Percentiles rank a stretch among this genome's conserved stretches.
phyloP scores from a whole-genome alignment of 2,329 filamentous ascomycete genomes.

The Rachicladosporium sp. region DNA sequence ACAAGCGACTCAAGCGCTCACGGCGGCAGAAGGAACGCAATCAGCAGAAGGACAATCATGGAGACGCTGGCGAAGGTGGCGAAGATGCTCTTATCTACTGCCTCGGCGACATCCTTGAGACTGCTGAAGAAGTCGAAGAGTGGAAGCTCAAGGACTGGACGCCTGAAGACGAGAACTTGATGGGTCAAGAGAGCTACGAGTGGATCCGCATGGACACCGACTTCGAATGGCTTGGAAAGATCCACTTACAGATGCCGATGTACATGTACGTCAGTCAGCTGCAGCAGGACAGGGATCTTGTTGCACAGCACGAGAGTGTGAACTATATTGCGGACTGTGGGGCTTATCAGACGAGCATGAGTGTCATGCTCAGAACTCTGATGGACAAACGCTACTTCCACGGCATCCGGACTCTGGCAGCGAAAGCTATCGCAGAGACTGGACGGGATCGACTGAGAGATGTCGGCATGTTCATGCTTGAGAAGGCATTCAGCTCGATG shows the following conservation, averaged over 20 bases:
- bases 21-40: conserved; percentile 69
- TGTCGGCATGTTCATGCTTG: conserved; percentile 72
- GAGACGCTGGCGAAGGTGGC: conserved; percentile 30
- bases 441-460: conserved; percentile 47
- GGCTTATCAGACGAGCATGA: conserved; percentile 71
- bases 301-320: conserved; percentile 56
- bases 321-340: conserved; percentile 25
- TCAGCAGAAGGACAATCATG: conserved; percentile 32
- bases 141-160: conserved; percentile 88
- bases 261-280: conserved; percentile 98
- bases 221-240: conserved; percentile 91
- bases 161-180: conserved; percentile 75
- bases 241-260: conserved; percentile 69
- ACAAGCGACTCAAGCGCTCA: conserved; percentile 89
- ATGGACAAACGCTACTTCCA: conserved; percentile 90
- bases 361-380: conserved; percentile 76
- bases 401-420: conserved; percentile 78
- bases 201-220: conserved; percentile 98
- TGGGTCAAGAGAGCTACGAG: conserved; percentile 94
- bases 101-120: conserved; percentile 79
- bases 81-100: conserved; percentile 83
- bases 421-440: conserved; percentile 64
- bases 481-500: conserved; percentile 74
- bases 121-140: conserved; percentile 63
- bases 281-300: conserved; percentile 91